Percentiles rank a stretch among this genome's conserved stretches.
Conservation (phyloP, 345 rosid genomes). For the Lepidium aucheri region DNA sequence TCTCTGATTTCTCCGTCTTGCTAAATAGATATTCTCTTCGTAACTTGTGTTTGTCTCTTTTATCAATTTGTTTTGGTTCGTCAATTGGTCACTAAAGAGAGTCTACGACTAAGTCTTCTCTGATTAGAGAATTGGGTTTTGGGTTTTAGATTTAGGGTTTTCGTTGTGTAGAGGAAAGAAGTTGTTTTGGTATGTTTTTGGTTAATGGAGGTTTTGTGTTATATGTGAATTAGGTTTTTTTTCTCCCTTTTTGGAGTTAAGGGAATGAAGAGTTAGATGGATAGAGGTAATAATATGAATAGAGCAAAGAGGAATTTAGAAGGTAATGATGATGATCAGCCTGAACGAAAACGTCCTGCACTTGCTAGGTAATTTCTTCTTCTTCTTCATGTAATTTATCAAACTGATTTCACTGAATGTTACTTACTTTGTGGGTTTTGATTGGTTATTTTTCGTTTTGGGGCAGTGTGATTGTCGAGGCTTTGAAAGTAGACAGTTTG, state of each 20-base stretch:
- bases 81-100: background rate
- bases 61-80: background rate
- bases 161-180: background rate
- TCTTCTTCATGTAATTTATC: background rate
- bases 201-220: background rate
- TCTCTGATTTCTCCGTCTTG: background rate
- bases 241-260: background rate
- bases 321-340: constrained; percentile 50
- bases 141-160: background rate
- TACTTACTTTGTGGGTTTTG: constrained; percentile 1
- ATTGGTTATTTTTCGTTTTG: background rate
- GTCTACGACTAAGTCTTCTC: background rate
- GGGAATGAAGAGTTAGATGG: constrained; percentile 46
- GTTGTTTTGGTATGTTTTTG: background rate
- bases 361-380: constrained; percentile 45
- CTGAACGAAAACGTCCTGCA: constrained; percentile 74
- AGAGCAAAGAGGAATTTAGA: constrained; percentile 59
- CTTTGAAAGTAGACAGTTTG: constrained; percentile 89
- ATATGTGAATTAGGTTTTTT: constrained; percentile 6
- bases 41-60: background rate
- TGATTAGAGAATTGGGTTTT: background rate
- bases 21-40: background rate
- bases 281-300: constrained; percentile 52
- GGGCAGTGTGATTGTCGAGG: constrained; percentile 91
- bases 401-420: background rate